Percentiles rank a stretch among this genome's conserved stretches.
Evolutionary conservation across 2,329 filamentous ascomycete species (phyloP).

Genomic region (Botrytis medusae): DNA sequence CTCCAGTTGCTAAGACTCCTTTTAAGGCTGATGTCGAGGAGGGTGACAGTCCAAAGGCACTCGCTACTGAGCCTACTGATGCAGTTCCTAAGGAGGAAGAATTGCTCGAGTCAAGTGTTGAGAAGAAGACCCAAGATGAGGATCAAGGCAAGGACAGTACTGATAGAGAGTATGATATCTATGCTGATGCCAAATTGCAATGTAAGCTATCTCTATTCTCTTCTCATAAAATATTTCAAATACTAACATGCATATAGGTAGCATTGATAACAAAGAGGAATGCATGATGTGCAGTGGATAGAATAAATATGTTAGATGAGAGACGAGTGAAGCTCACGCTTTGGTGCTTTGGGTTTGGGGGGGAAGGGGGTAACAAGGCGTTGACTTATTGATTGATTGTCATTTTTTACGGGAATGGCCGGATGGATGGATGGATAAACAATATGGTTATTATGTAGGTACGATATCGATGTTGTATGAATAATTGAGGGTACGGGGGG

Average conservation of each 20-base stretch:
- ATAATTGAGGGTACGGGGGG: background rate
- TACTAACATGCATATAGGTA: slow-evolving; percentile 56
- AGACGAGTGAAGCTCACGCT: slow-evolving; percentile 19
- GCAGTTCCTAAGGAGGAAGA: slow-evolving; percentile 64
- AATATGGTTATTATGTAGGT: slow-evolving; percentile 13
- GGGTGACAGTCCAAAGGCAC: slow-evolving; percentile 74
- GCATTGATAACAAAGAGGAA: slow-evolving; percentile 93
- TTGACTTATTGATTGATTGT: background rate
- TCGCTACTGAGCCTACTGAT: slow-evolving; percentile 67
- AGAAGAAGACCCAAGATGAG: slow-evolving; percentile 64
- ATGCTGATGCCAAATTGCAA: slow-evolving; percentile 84
- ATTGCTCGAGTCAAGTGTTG: slow-evolving; percentile 56
- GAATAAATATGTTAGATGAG: slow-evolving; percentile 23
- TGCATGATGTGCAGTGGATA: slow-evolving; percentile 98
- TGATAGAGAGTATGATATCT: slow-evolving; percentile 86
- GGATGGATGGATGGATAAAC: slow-evolving; percentile 1
- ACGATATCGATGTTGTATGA: slow-evolving; percentile 3
- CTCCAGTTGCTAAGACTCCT: slow-evolving; percentile 56
- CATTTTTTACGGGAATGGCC: background rate
- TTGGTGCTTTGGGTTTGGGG: slow-evolving; percentile 2
- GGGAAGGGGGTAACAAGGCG: background rate
- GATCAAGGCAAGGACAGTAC: slow-evolving; percentile 69
- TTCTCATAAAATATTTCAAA: slow-evolving; percentile 21
- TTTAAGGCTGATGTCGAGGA: slow-evolving; percentile 79
- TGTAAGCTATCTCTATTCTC: slow-evolving; percentile 57